Percentiles rank a stretch among this genome's conserved stretches.
Conservation (phyloP, 2,329 filamentous ascomycete genomes). For the Penicillium sp. region DNA sequence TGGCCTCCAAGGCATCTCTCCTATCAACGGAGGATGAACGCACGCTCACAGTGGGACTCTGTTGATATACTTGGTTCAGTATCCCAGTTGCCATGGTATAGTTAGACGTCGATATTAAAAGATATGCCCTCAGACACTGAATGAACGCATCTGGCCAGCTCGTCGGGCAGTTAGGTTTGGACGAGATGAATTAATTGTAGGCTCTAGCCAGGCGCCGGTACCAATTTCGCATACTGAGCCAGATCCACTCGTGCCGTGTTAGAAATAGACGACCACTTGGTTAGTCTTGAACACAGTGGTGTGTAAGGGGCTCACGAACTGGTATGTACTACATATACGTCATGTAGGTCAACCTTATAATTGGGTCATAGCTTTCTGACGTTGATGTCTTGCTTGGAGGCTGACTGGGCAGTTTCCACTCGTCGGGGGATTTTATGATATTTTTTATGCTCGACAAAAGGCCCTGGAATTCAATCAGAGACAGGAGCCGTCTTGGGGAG, state of each 20-base stretch:
- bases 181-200: background rate
- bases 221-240: constrained; percentile 50
- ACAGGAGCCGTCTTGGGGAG: constrained; percentile 4
- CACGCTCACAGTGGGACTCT: background rate
- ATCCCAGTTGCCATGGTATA: constrained; percentile 24
- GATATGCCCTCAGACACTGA: constrained; percentile 26
- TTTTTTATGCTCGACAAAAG: constrained; percentile 12
- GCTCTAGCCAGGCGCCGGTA: constrained; percentile 14
- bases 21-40: background rate
- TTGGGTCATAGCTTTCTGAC: constrained; percentile 40
- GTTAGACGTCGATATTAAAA: constrained; percentile 30
- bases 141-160: constrained; percentile 30
- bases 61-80: background rate
- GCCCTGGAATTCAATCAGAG: constrained; percentile 15
- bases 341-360: constrained; percentile 49
- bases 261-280: background rate
- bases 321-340: constrained; percentile 53
- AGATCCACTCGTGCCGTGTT: constrained; percentile 49
- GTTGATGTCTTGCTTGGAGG: background rate
- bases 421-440: constrained; percentile 18
- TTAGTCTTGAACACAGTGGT: background rate
- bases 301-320: constrained; percentile 39
- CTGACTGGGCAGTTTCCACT: constrained; percentile 20
- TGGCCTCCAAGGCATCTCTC: background rate
- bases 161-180: constrained; percentile 8